Percentiles rank a stretch among this genome's conserved stretches.
phyloP scores from a whole-genome alignment of 1,284 basidiomycete genomes.

The Ganoderma lingzhi region DNA sequence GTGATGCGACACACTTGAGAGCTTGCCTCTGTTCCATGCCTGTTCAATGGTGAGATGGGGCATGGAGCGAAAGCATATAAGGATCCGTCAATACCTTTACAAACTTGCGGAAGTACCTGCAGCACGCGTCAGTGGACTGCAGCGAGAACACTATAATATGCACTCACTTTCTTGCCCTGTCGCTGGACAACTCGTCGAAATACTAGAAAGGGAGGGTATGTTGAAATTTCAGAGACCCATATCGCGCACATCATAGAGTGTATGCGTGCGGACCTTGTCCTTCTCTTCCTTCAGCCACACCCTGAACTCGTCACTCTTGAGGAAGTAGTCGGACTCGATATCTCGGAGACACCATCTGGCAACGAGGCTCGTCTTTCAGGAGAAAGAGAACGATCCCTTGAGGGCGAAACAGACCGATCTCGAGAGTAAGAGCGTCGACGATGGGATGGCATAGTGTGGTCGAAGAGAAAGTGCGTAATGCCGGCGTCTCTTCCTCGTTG shows the following conservation, averaged over 20 bases:
- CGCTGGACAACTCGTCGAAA: slow-evolving; percentile 78
- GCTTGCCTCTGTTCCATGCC: slow-evolving; percentile 81
- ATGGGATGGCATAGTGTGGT: slow-evolving; percentile 36
- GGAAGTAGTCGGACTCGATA: slow-evolving; percentile 81
- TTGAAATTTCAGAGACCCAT: not conserved
- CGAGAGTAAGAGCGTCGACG: slow-evolving; percentile 37
- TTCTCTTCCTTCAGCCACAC: slow-evolving; percentile 83
- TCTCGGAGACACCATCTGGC: slow-evolving; percentile 60
- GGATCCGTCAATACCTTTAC: slow-evolving; percentile 62
- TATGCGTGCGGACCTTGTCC: slow-evolving; percentile 61
- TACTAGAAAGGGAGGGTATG: slow-evolving; percentile 54
- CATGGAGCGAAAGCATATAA: not conserved
- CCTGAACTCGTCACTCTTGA: slow-evolving; percentile 79
- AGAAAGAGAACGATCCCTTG: slow-evolving; percentile 45
- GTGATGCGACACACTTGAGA: slow-evolving; percentile 57
- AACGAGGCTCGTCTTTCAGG: slow-evolving; percentile 52
- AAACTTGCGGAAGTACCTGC: slow-evolving; percentile 85
- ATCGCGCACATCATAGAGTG: not conserved
- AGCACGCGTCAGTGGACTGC: slow-evolving; percentile 41
- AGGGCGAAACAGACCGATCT: slow-evolving; percentile 36
- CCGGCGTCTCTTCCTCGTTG: not conserved
- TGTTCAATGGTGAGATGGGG: slow-evolving; percentile 36
- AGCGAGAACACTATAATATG: slow-evolving; percentile 20
- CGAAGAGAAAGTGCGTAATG: not conserved
- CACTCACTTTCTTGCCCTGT: slow-evolving; percentile 74